phyloP scores from a whole-genome alignment of 2,329 filamentous ascomycete genomes.

The Hypoxylon sp. region DNA sequence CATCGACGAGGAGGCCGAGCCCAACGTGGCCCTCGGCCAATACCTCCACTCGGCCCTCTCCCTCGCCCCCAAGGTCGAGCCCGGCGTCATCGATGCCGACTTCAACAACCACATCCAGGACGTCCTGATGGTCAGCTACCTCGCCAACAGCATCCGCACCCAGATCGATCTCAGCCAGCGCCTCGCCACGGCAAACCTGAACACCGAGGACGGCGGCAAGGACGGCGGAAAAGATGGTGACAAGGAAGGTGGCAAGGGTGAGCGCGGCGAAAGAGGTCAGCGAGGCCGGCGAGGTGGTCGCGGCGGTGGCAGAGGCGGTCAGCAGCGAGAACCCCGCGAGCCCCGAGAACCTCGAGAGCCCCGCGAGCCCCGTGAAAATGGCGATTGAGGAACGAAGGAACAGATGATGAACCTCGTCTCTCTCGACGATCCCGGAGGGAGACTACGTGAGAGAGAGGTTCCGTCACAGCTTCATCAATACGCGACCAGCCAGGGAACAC shows the following conservation, averaged over 20 bases:
- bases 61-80: constrained; percentile 92
- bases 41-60: constrained; percentile 94
- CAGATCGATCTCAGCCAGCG: constrained; percentile 98
- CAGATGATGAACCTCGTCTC: not conserved
- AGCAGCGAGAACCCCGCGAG: constrained; percentile 46
- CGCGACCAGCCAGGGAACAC: too few relatives aligned
- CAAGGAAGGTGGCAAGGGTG: constrained; percentile 45
- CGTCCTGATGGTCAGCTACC: constrained; percentile 95
- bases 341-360: constrained; percentile 61
- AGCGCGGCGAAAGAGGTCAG: constrained; percentile 57
- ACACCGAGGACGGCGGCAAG: constrained; percentile 53
- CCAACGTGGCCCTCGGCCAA: constrained; percentile 91
- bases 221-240: constrained; percentile 52
- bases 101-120: constrained; percentile 99
- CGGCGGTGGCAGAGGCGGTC: constrained; percentile 59
- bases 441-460: too few relatives aligned
- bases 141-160: constrained; percentile 97
- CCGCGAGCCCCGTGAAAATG: constrained; percentile 48
- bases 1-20: constrained; percentile 89
- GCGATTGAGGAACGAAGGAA: constrained; percentile 25
- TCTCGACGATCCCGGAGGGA: too few relatives aligned
- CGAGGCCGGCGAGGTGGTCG: constrained; percentile 61
- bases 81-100: constrained; percentile 89
- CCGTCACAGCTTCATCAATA: too few relatives aligned
- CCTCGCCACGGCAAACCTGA: constrained; percentile 78